Evolutionary conservation across 2,329 filamentous ascomycete genomes (phyloP), one percentile per base, ranked within the genome.

Genomic region (Aureobasidium sp.): DNA sequence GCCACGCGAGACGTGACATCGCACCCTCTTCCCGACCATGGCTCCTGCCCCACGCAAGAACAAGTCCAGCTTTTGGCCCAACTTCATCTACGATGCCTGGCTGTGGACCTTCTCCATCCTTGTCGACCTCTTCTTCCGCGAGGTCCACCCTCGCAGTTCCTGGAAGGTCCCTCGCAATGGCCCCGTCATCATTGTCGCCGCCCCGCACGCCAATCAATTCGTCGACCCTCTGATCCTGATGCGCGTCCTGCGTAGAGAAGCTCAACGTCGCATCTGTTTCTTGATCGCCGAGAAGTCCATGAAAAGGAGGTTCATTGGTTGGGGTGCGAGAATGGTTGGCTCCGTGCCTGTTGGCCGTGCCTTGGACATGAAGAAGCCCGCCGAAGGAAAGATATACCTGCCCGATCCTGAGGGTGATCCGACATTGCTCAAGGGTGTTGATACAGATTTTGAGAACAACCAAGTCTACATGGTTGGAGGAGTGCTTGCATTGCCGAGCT

Each of bases 141-240:
- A 99, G 77, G 91, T 99, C 17, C 92, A 97, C 73, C 94, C 94
- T 14, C 85, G 94, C 67, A 91, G 91, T 68, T 90, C 92, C 65
- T 99, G 94, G 91, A 93, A 92, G 75, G 89, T 99, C 48, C 94
- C 94, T 48, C 86, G 88, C 70, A 84, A 85, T 65, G 94, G 92
- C 0, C 92, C 94, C 1, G 85, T 99, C 65, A 90, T 99, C 64
- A 94, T 99, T 71, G 94, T 99, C 68, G 94, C 92, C 48, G 94
- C 93, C 61, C 94, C 94, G 67, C 94, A 99, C 80, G 93, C 93
- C 64, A 99, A 99, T 74, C 91, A 94, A 87, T 99, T 99, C 69
- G 92, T 97, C 72, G 94, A 99, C 71, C 93, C 91, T 60, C 83
- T 99, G 57, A 89, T 97, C 67, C 83, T 99, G 58, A 95, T 96